Percentiles rank a stretch among this genome's conserved stretches.
phyloP scores from a whole-genome alignment of 306 rosid genomes.

The Sphenostylis stenocarpa region DNA sequence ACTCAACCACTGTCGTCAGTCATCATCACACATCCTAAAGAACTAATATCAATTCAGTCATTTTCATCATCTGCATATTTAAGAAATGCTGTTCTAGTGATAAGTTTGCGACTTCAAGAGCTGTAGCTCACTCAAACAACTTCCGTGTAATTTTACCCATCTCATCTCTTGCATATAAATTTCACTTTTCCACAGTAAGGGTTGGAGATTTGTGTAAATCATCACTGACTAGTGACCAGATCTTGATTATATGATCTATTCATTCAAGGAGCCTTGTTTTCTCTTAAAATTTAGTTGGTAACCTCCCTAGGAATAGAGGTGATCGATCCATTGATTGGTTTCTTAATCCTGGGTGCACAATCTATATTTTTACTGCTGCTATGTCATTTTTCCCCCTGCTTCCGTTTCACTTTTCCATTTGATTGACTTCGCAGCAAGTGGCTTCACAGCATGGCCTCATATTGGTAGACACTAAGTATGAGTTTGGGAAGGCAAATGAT shows the following conservation, averaged over 20 bases:
- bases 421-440: slow-evolving; percentile 61
- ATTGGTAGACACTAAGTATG: slow-evolving; percentile 94
- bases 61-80: background rate
- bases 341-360: background rate
- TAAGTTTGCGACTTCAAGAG: background rate
- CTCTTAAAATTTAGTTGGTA: background rate
- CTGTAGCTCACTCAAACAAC: background rate
- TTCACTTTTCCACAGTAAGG: background rate
- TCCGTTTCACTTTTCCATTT: slow-evolving; percentile 24
- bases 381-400: slow-evolving; percentile 1
- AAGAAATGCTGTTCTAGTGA: background rate
- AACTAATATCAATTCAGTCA: background rate
- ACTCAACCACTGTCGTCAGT: background rate
- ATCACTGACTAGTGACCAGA: background rate
- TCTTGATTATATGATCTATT: background rate
- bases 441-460: slow-evolving; percentile 93
- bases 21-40: background rate
- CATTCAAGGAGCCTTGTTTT: background rate
- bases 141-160: background rate
- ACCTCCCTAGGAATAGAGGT: background rate
- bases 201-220: background rate
- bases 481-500: slow-evolving; percentile 88
- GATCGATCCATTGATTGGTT: slow-evolving; percentile 6
- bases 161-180: background rate
- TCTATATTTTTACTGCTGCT: background rate